Percentiles rank a stretch among this genome's conserved stretches.
These are phyloP conservation scores for Triticum urartu DNA, from an alignment of 176 grass and related monocot genomes.

Conservation along the genomic window DNA sequence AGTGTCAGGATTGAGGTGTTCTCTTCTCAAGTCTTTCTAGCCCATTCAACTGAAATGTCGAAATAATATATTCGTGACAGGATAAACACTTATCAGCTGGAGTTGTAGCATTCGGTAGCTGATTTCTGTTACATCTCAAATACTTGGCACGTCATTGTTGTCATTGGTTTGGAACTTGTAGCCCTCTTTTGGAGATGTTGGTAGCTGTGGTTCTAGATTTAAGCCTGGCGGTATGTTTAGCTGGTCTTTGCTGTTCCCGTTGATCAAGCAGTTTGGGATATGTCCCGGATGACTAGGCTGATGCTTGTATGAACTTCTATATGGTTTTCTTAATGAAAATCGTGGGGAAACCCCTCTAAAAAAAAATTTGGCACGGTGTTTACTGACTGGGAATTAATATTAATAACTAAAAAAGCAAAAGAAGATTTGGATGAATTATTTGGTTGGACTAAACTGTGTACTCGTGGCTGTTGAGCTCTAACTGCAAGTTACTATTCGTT, in stretches of 20 bases:
- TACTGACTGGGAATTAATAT: neutral
- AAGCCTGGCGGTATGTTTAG: too few species aligned
- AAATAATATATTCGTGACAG: slow-evolving; percentile 5
- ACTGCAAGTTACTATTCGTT: neutral
- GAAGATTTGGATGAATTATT: neutral
- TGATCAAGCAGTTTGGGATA: too few species aligned
- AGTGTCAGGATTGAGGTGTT: neutral
- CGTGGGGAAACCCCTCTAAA: too few species aligned
- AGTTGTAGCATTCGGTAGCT: neutral
- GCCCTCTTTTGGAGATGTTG: too few species aligned
- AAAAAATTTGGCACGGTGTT: too few species aligned
- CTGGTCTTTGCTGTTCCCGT: too few species aligned
- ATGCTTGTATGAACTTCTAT: too few species aligned
- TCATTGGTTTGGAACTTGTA: too few species aligned
- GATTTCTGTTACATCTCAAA: neutral
- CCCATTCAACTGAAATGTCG: neutral
- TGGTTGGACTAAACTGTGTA: neutral
- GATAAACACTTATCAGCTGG: neutral
- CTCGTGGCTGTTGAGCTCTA: neutral
- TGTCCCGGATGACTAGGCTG: too few species aligned
- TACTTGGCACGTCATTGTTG: neutral
- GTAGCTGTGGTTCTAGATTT: too few species aligned
- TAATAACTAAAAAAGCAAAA: neutral
- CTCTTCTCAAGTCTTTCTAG: neutral
- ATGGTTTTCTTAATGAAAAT: too few species aligned